Percentiles rank a stretch among this genome's conserved stretches.
Evolutionary conservation across 106 monocot genomes (phyloP).

Genomic region (Vanilla planifolia): DNA sequence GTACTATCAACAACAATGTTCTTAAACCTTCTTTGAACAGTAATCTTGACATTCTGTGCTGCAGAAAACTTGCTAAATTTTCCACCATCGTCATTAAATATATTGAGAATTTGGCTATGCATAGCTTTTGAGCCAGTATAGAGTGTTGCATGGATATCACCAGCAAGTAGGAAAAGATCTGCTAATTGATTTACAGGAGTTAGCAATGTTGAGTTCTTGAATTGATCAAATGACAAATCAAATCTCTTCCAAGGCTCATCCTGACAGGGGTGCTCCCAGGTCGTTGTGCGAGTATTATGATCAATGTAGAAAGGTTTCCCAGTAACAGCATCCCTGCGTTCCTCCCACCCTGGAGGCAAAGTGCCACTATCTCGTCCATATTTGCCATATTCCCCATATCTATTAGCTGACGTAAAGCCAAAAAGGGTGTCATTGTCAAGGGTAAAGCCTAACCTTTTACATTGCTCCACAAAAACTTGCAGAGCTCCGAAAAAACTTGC

Average conservation of each 20-base stretch:
- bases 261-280: slow-evolving; percentile 89
- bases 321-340: slow-evolving; percentile 84
- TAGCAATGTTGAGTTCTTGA: slow-evolving; percentile 75
- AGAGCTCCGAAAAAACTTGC: slow-evolving; percentile 95
- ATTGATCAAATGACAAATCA: slow-evolving; percentile 93
- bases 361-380: slow-evolving; percentile 35
- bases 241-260: slow-evolving; percentile 96
- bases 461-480: slow-evolving; percentile 98
- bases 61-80: slow-evolving; percentile 89
- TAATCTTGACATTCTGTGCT: slow-evolving; percentile 91
- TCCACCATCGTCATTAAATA: slow-evolving; percentile 86
- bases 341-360: slow-evolving; percentile 96
- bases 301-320: slow-evolving; percentile 83
- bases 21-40: slow-evolving; percentile 73
- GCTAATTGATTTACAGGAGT: slow-evolving; percentile 73
- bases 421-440: slow-evolving; percentile 62
- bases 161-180: slow-evolving; percentile 92
- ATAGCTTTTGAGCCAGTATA: slow-evolving; percentile 99
- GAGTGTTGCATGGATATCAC: slow-evolving; percentile 97
- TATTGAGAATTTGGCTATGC: slow-evolving; percentile 98
- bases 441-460: slow-evolving; percentile 60
- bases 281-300: slow-evolving; percentile 87
- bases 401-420: slow-evolving; percentile 45
- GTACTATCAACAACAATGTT: slow-evolving; percentile 82
- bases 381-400: slow-evolving; percentile 36